These are phyloP conservation scores for Reutealis trisperma DNA, from an alignment of 345 rosid species.

Conservation along the genomic window DNA sequence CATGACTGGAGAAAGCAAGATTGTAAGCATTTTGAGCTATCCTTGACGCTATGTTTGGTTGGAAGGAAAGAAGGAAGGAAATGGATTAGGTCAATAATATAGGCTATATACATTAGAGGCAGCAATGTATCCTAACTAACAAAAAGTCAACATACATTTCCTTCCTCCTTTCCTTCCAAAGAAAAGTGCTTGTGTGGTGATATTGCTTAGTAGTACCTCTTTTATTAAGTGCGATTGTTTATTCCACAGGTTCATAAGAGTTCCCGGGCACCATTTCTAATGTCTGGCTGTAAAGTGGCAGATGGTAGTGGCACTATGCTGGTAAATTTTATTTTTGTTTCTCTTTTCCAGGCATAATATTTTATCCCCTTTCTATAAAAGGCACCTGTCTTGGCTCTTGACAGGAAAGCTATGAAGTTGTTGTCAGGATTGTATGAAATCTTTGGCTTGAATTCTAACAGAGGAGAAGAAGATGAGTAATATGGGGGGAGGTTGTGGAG, in stretches of 20 bases:
- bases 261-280: conserved; percentile 76
- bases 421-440: neutral
- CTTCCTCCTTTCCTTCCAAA: too few species aligned
- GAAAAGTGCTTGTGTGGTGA: neutral
- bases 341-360: neutral
- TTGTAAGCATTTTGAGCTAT: conserved; percentile 47
- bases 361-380: neutral
- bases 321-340: conserved; percentile 44
- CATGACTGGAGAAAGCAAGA: conserved; percentile 99
- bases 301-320: conserved; percentile 97
- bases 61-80: too few species aligned
- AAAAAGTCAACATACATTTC: too few species aligned
- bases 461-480: neutral
- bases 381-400: neutral
- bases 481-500: neutral
- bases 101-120: too few species aligned
- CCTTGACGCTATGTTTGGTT: neutral
- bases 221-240: conserved; percentile 26
- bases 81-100: too few species aligned
- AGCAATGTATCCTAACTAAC: too few species aligned
- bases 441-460: neutral
- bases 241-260: conserved; percentile 76
- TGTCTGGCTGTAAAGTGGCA: conserved; percentile 99
- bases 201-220: neutral
- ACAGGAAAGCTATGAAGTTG: neutral